Base-by-base conservation (phyloP, 83 land plant genomes). In the Diphasiastrum complanatum region DNA sequence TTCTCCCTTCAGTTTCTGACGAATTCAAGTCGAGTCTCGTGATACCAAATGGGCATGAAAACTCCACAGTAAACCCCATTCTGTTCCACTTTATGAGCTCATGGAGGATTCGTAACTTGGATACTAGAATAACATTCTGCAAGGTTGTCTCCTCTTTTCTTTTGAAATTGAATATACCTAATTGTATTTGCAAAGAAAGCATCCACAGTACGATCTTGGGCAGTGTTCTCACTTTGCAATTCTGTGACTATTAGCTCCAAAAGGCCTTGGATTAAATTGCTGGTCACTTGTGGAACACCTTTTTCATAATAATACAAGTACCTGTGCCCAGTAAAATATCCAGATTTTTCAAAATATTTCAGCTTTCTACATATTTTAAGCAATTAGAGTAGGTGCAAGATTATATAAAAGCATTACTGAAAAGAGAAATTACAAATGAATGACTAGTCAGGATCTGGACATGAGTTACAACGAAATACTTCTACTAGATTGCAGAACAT, bases 301-400 rank as follows among this genome's bases (percentile, higher is more conserved):
- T 89, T 90, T 81, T 93, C 96, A 57, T 81, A 89, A 65, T 83
- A 93, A 61, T 93, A 93, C 11, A 93, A 69, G 71, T 93, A 93
- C 86, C 99, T 93, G 77, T 37, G 32, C 47, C 34, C 11, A 64
- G 11, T 48, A 54, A 52, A 24, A 51, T 62, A 12, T 56, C 14
- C 5, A 25, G 22, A 43, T 11, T 30, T 6, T 1, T 58, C 28
- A 37, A 24, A 54, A 48, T 5, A 16, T 16, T 4, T 0, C 8
- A 28, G 2, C 18, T 24, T n/a, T 33, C 14, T 54, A 26, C 14
- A n/a, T 33, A 20, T 28, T 33, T 25, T n/a, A n/a, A n/a, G n/a
- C n/a, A n/a, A n/a, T n/a, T n/a, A n/a, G n/a, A n/a, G n/a, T n/a
- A n/a, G n/a, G n/a, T n/a, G n/a, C n/a, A n/a, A n/a, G n/a, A n/a